Evolutionary conservation across 2,329 filamentous ascomycete genomes (phyloP).

Genomic region (Berkeleyomyces rouxiae): DNA sequence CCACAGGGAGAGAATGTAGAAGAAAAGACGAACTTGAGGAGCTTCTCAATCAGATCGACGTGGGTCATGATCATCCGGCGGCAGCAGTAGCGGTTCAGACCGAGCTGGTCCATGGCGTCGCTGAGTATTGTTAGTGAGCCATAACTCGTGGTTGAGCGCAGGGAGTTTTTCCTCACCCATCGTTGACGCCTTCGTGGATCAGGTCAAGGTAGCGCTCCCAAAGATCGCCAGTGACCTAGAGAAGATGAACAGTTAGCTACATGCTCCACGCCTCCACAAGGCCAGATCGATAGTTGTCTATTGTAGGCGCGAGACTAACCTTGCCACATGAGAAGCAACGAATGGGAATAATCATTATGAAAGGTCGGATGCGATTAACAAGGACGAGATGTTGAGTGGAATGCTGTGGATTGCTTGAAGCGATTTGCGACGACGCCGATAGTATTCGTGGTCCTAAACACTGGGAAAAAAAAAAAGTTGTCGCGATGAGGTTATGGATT

Average conservation of each 20-base stretch:
- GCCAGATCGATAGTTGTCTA: not conserved
- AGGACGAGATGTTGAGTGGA: not conserved
- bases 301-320: slow-evolving; percentile 34
- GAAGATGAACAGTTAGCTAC: slow-evolving; percentile 18
- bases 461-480: slow-evolving; percentile 12
- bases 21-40: slow-evolving; percentile 54
- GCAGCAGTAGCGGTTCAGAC: slow-evolving; percentile 93
- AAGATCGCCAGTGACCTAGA: slow-evolving; percentile 83
- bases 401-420: not conserved
- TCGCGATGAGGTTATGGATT: not conserved
- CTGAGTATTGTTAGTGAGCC: slow-evolving; percentile 33
- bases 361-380: not conserved
- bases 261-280: not conserved
- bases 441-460: not conserved
- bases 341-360: slow-evolving; percentile 92
- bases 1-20: not conserved
- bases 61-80: slow-evolving; percentile 99
- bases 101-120: slow-evolving; percentile 89
- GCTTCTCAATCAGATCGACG: slow-evolving; percentile 95
- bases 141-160: not conserved
- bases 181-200: slow-evolving; percentile 58
- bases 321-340: slow-evolving; percentile 99
- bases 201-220: slow-evolving; percentile 92
- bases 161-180: slow-evolving; percentile 41
- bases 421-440: not conserved